Conservation (phyloP, 257 asterid species). For the Solanum neorickii region DNA sequence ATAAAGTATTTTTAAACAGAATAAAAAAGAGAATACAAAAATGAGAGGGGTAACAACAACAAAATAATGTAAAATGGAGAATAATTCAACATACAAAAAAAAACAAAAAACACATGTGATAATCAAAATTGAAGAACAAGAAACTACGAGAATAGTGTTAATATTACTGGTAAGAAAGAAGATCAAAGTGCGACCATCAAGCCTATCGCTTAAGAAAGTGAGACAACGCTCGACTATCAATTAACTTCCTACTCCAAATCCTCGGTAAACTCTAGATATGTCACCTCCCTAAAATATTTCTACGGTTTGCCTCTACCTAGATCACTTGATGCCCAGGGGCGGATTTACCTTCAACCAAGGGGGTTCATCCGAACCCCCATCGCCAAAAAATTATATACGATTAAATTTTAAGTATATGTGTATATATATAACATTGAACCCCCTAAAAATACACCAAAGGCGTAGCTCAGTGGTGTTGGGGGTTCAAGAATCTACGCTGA, state of each 20-base stretch:
- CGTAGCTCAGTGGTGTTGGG: too few species aligned
- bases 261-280: background rate
- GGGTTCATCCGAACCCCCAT: too few species aligned
- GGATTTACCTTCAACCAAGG: too few species aligned
- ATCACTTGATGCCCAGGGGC: background rate
- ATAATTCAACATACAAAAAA: background rate
- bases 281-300: background rate
- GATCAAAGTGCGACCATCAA: background rate
- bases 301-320: background rate
- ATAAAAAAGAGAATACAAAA: background rate
- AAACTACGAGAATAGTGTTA: background rate
- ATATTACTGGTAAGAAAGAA: background rate
- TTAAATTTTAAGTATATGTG: too few species aligned
- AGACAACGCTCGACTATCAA: background rate
- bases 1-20: background rate
- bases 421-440: too few species aligned
- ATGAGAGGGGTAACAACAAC: background rate
- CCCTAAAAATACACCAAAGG: too few species aligned
- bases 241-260: background rate
- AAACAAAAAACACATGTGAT: rapidly evolving
- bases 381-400: too few species aligned
- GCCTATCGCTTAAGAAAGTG: background rate
- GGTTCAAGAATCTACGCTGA: too few species aligned
- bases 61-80: background rate
- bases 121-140: background rate